Evolutionary conservation across 805 yeast genomes (phyloP).

Genomic region (Yarrowia sp.): DNA sequence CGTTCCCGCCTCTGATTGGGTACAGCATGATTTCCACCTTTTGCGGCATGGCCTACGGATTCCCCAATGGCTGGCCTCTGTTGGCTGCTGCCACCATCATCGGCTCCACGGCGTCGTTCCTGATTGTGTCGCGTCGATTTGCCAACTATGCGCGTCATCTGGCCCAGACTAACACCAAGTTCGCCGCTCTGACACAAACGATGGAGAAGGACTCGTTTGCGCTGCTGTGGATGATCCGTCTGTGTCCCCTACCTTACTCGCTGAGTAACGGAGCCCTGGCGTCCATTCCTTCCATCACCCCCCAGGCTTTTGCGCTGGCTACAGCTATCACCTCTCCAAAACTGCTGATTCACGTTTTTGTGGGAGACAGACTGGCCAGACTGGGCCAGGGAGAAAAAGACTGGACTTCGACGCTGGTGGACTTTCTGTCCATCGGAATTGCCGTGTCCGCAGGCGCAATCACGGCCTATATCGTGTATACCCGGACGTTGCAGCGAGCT

Average conservation of each 20-base stretch:
- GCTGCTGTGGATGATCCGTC: slow-evolving; percentile 71
- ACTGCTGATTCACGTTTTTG: slow-evolving; percentile 72
- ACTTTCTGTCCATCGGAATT: slow-evolving; percentile 64
- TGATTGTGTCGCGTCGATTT: slow-evolving; percentile 55
- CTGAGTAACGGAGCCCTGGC: slow-evolving; percentile 92
- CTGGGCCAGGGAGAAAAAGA: slow-evolving; percentile 63
- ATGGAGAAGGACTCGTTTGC: slow-evolving; percentile 73
- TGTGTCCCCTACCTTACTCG: slow-evolving; percentile 94
- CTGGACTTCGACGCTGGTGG: slow-evolving; percentile 61
- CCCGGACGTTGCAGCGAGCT: slow-evolving; percentile 54
- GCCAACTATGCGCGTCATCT: slow-evolving; percentile 64
- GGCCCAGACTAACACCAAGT: slow-evolving; percentile 65
- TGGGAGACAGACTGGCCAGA: slow-evolving; percentile 75
- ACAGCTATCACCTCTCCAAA: slow-evolving; percentile 83
- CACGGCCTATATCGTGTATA: slow-evolving; percentile 74
- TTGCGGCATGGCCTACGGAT: slow-evolving; percentile 84
- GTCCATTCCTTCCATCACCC: slow-evolving; percentile 76
- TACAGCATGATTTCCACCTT: slow-evolving; percentile 71
- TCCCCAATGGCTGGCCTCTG: slow-evolving; percentile 78
- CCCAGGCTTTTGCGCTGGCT: slow-evolving; percentile 70
- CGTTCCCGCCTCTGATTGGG: slow-evolving; percentile 92
- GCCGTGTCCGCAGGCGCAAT: slow-evolving; percentile 61
- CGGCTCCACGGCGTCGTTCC: slow-evolving; percentile 80
- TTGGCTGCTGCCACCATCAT: slow-evolving; percentile 69
- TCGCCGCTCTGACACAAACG: slow-evolving; percentile 77